Evolutionary conservation across 352 stramenopile species (phyloP), one percentile per base, ranked within the genome.

Genomic region (Phytopythium mirpurense): DNA sequence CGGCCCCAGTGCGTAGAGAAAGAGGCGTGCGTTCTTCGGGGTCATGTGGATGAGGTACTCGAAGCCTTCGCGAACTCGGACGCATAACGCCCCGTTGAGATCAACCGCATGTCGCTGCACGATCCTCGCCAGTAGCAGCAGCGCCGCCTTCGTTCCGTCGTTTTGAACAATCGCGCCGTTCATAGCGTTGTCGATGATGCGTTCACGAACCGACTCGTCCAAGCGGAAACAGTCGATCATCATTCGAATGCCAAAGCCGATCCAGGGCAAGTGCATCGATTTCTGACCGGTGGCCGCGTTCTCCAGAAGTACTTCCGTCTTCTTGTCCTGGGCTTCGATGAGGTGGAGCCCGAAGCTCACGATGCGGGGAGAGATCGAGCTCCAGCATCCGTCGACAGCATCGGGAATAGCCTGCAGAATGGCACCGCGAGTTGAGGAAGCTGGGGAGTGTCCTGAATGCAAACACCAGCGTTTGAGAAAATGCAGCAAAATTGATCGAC

Each of bases 11-110:
- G 70, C 70, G 1, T 57, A 46, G 2, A 86, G 60, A 9, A 84
- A 46, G 5, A 57, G 15, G 10, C 51, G 49, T 16, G 68, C 72
- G 23, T 67, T 63, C 16, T 49, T 41, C 5, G 69, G 51, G 5
- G 57, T 47, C 37, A 86, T 59, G 34, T 70, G 59, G 23, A 71
- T 72, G 3, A 84, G 56, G 40, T 81, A 78, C 51, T 84, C 75
- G n/a, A 86, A 57, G 27, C 67, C 75, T 51, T 83, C 73, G 3
- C 68, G 75, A 27, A 86, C 49, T 6, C 68, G 59, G 10, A 55
- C 48, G 24, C 62, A 51, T n/a, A 85, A 45, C 3, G 34, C 34
- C 10, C 60, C 61, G 27, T 59, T 56, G 9, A 86, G 54, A 12
- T 86, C 74, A 5, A 70, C 36, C 4, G 70, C 24, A 31, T 81